Evolutionary conservation across 768 basidiomycete genomes (phyloP), one percentile per base, ranked within the genome.

Genomic region (Rickenella mellea): DNA sequence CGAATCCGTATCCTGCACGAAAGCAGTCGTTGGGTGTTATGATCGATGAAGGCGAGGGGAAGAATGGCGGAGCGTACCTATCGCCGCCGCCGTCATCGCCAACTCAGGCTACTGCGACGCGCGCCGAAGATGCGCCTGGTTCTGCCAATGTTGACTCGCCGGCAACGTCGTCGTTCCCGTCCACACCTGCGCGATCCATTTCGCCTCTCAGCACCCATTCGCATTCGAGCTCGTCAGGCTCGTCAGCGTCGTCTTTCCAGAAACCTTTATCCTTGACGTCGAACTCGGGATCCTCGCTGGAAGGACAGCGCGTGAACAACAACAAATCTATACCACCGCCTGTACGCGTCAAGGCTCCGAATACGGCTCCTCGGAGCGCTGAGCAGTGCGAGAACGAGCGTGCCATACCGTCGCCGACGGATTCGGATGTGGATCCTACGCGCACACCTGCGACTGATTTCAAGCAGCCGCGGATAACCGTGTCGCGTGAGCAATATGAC

Each of bases 101-200:
- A 17, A n/a, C 6, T 15, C 7, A 6, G 6, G 33, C 17, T 36
- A 21, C 17, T 17, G 33, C 6, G 7, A 36, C 17, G 6, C 10
- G 6, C 10, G 33, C 17, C 22, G n/a, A 36, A 6, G n/a, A n/a
- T n/a, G 33, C 17, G n/a, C 33, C 7, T n/a, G 17, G 33, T n/a
- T 36, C 17, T 6, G 6, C 17, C 17, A 36, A n/a, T 21, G 22
- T 6, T 6, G n/a, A 17, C 17, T 15, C 33, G 17, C 10, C 32
- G 22, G 43, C 5, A 49, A 60, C 12, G 55, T 37, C 35, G 35
- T 14, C 19, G 10, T 9, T 10, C n/a, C 35, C 9, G 35, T 37
- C 10, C n/a, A 37, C 19, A 20, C n/a, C 19, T 9, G 19, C 35
- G 10, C 35, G n/a, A n/a, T n/a, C n/a, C n/a, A n/a, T n/a, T n/a